Percentiles rank a stretch among this genome's conserved stretches.
These are phyloP conservation scores for Endothia cerciana DNA, from an alignment of 2,329 filamentous ascomycete species.

Conservation along the genomic window DNA sequence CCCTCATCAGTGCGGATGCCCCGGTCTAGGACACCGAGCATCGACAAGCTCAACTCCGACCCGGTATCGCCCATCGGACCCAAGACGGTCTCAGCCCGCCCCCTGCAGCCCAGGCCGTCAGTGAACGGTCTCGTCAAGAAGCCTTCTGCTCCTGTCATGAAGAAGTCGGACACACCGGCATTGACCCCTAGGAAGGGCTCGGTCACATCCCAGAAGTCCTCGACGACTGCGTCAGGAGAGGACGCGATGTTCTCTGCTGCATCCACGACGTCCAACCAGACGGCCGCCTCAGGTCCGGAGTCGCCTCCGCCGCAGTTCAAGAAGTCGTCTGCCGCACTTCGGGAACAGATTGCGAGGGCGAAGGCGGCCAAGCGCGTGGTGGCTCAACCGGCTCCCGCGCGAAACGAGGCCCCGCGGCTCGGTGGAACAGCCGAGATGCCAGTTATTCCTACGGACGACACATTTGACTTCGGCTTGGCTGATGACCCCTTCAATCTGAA, in stretches of 20 bases:
- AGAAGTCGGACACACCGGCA: conserved; percentile 32
- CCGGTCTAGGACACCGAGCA: conserved; percentile 44
- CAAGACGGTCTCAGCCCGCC: conserved; percentile 51
- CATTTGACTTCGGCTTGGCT: conserved; percentile 61
- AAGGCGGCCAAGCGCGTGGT: conserved; percentile 75
- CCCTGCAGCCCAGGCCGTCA: conserved; percentile 56
- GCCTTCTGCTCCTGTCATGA: conserved; percentile 51
- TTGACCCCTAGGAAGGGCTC: conserved; percentile 46
- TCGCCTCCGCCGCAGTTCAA: conserved; percentile 38
- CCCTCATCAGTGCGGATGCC: conserved; percentile 37
- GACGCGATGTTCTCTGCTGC: conserved; percentile 41
- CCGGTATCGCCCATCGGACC: conserved; percentile 45
- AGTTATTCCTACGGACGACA: conserved; percentile 51
- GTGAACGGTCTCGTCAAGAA: conserved; percentile 59
- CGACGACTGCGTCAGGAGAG: conserved; percentile 41
- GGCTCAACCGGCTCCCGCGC: conserved; percentile 24
- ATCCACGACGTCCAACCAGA: conserved; percentile 45
- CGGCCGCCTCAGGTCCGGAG: conserved; percentile 37
- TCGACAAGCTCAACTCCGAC: conserved; percentile 40
- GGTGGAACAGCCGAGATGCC: conserved; percentile 36
- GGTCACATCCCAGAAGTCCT: conserved; percentile 43
- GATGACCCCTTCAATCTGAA: conserved; percentile 74
- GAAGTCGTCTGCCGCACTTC: conserved; percentile 79
- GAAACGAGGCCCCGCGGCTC: conserved; percentile 30
- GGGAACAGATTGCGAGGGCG: conserved; percentile 91